phyloP scores from a whole-genome alignment of 129 eudicot species.

The Solidago caesia region DNA sequence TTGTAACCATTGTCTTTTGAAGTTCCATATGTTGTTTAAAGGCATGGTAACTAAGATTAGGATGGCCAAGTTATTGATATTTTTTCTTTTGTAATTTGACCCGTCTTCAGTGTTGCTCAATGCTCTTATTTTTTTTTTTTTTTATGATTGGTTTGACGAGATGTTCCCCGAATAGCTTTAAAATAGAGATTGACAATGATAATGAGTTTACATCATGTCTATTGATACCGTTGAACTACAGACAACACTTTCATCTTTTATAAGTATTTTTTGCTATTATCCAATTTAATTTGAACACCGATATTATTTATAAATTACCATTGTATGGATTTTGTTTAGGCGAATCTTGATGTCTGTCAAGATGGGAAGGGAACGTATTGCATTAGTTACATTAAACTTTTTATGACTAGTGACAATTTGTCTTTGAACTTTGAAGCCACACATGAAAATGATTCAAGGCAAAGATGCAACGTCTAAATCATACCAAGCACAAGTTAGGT shows the following conservation, averaged over 20 bases:
- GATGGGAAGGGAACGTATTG: neutral
- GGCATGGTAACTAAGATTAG: slow-evolving; percentile 11
- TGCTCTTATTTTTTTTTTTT: neutral
- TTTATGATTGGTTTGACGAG: neutral
- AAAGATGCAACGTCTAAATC: neutral
- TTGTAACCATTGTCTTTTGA: slow-evolving; percentile 14
- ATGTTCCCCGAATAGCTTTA: neutral
- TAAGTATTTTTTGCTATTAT: too few relatives aligned
- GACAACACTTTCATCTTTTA: too few relatives aligned
- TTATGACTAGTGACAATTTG: neutral
- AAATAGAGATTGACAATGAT: neutral
- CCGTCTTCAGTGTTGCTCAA: neutral
- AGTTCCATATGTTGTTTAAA: slow-evolving; percentile 9
- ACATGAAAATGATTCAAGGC: neutral
- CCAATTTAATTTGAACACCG: too few relatives aligned
- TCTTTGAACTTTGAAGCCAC: neutral
- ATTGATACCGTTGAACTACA: too few relatives aligned
- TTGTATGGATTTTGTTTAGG: too few relatives aligned
- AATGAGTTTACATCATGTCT: too few relatives aligned
- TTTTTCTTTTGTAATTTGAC: slow-evolving; percentile 27
- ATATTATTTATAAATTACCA: too few relatives aligned
- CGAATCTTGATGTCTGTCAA: neutral
- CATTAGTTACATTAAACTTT: neutral
- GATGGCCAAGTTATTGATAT: slow-evolving; percentile 13
- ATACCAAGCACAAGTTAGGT: neutral